Percentiles rank a stretch among this genome's conserved stretches.
Evolutionary conservation across 2,329 filamentous ascomycete species (phyloP).

Genomic region (Trichoderma sp.): DNA sequence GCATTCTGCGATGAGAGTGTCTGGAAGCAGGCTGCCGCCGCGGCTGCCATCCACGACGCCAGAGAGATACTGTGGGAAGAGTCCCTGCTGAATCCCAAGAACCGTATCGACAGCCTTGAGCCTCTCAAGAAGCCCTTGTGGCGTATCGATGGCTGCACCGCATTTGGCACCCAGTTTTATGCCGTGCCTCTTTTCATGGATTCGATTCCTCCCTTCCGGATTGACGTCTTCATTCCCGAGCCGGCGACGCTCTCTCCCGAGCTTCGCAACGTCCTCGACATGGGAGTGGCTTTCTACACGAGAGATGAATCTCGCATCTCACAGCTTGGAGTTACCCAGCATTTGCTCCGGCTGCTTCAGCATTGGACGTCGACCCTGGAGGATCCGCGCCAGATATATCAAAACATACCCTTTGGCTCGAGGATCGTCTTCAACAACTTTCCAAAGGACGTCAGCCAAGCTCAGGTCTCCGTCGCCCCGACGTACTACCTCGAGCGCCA

Average conservation of each 20-base stretch:
- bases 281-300: slow-evolving; percentile 59
- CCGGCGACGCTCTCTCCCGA: slow-evolving; percentile 46
- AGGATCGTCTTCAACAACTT: slow-evolving; percentile 59
- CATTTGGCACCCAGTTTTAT: slow-evolving; percentile 62
- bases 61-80: slow-evolving; percentile 46
- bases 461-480: slow-evolving; percentile 51
- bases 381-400: slow-evolving; percentile 45
- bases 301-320: slow-evolving; percentile 54
- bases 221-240: slow-evolving; percentile 63
- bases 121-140: slow-evolving; percentile 52
- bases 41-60: background rate
- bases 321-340: slow-evolving; percentile 55
- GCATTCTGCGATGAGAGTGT: slow-evolving; percentile 45
- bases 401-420: slow-evolving; percentile 59
- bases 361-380: slow-evolving; percentile 49
- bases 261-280: slow-evolving; percentile 51
- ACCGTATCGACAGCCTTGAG: slow-evolving; percentile 61
- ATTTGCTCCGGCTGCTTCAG: slow-evolving; percentile 60
- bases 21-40: background rate
- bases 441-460: slow-evolving; percentile 51
- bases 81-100: slow-evolving; percentile 63
- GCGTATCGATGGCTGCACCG: slow-evolving; percentile 63
- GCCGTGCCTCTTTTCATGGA: slow-evolving; percentile 57
- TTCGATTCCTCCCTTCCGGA: slow-evolving; percentile 53
- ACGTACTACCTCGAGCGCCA: slow-evolving; percentile 59